Evolutionary conservation across 257 asterid species (phyloP).

Genomic region (Jacaranda mimosifolia): DNA sequence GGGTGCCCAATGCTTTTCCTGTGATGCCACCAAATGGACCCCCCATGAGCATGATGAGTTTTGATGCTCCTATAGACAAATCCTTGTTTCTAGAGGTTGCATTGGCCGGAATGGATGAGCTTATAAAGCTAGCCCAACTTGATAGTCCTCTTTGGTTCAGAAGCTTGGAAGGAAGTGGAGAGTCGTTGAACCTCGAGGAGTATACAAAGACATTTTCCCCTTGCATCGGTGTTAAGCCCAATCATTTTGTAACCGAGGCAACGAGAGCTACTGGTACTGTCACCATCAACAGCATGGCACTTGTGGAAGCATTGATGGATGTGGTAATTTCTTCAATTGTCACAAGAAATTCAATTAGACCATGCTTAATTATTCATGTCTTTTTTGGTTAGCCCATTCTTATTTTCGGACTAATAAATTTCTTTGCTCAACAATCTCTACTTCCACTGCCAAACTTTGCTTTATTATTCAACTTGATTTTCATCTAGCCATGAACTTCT

Average conservation of each 20-base stretch:
- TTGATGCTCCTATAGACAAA: conserved; percentile 54
- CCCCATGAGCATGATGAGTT: conserved; percentile 36
- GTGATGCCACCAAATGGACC: conserved; percentile 46
- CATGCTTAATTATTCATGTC: neutral
- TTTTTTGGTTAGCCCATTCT: neutral
- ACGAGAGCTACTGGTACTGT: conserved; percentile 70
- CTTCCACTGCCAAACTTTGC: neutral
- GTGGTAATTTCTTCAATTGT: conserved; percentile 51
- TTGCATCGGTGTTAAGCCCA: conserved; percentile 64
- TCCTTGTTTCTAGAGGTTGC: conserved; percentile 66
- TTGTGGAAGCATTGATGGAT: conserved; percentile 78
- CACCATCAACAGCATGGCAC: conserved; percentile 50
- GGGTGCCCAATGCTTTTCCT: conserved; percentile 45
- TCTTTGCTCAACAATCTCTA: neutral
- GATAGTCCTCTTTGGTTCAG: conserved; percentile 74
- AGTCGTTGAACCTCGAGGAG: conserved; percentile 71
- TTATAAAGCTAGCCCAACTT: conserved; percentile 68
- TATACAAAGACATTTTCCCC: conserved; percentile 65
- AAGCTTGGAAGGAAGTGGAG: conserved; percentile 59
- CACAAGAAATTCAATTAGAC: neutral
- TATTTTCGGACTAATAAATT: neutral
- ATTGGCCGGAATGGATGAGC: conserved; percentile 72
- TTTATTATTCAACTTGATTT: neutral
- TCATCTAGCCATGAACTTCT: neutral
- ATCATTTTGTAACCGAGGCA: conserved; percentile 67